Percentiles rank a stretch among this genome's conserved stretches.
Conservation (phyloP, 345 rosid genomes). For the Heritiera fomes region DNA sequence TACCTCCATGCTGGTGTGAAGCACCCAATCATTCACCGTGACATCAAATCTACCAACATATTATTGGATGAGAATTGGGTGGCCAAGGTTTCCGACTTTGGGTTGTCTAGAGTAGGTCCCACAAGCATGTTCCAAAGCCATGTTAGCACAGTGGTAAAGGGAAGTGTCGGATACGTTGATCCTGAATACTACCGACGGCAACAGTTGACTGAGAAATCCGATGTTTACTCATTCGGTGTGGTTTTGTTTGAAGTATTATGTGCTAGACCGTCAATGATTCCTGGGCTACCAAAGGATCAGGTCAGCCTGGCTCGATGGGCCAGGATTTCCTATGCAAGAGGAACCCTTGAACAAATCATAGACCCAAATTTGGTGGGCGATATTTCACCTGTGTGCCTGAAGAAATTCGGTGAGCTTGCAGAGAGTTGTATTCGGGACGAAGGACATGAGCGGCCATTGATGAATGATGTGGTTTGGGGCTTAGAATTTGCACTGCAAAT, state of each 20-base stretch:
- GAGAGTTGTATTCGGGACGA: background rate
- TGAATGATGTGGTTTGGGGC: conserved; percentile 7
- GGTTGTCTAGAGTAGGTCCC: conserved; percentile 41
- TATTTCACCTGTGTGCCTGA: background rate
- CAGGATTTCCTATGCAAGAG: background rate
- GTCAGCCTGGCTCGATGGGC: conserved; percentile 21
- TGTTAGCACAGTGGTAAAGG: conserved; percentile 33
- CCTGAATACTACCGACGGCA: conserved; percentile 37
- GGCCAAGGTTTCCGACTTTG: conserved; percentile 44
- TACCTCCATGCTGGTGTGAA: conserved; percentile 37
- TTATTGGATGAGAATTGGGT: conserved; percentile 40
- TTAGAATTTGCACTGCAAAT: background rate
- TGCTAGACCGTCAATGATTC: conserved; percentile 25
- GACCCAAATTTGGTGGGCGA: background rate
- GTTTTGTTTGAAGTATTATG: conserved; percentile 40
- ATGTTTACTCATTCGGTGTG: conserved; percentile 46
- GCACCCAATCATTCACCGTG: conserved; percentile 38
- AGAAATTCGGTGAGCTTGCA: background rate
- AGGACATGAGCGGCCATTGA: background rate
- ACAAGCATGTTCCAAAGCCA: conserved; percentile 25
- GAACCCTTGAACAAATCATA: background rate
- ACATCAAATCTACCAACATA: conserved; percentile 33
- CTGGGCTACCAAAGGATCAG: background rate
- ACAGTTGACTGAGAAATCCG: conserved; percentile 44
- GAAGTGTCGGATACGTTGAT: conserved; percentile 40